Base-by-base conservation (phyloP, 2,329 filamentous ascomycete genomes). In the Clarireedia sp. region DNA sequence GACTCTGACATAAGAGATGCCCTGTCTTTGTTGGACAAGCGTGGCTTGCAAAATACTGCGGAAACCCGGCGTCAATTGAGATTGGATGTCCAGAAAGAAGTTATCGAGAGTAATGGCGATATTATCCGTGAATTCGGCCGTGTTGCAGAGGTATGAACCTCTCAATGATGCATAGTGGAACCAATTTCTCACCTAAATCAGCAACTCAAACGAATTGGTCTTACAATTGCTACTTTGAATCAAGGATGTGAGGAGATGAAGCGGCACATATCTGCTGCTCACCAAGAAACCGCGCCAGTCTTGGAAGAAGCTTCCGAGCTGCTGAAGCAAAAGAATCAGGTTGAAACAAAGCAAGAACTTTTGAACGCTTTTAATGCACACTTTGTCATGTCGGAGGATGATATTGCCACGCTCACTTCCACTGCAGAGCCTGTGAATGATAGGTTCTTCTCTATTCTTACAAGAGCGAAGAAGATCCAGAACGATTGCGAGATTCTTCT, bases 1-100 rank as follows among this genome's bases (percentile, higher is more conserved):
- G 94, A 97, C 71, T 79, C 89, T 5, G 92, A 96, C 63, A 95
- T 97, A 63, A 83, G 90, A 61, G 89, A 95, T 74, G 86, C 90
- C 14, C 74, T 99, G 29, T 76, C 81, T 51, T 82, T 94, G 1
- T 74, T 97, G 19, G 92, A 96, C 71, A 74, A 81, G 49, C 80
- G 88, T 37, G 78, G 78, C 0, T 70, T 90, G 14, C 74, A 79
- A 54, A 96, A 95, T 68, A 89, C 83, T 12, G 78, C 88, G 9
- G 87, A 91, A 62, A 86, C 85, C 2, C 81, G 94, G 51, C 83
- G 92, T 5, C 85, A 89, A 57, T 73, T 97, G 16, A 83, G 91
- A 16, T 72, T 95, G 1, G 85, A 95, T 67, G 78, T 95, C 1
- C 90, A 97, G 68, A 92, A 87, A 69, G 91, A 97, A 67, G 88